Conservation (phyloP, 345 rosid species). For the Eutrema heterophyllum region DNA sequence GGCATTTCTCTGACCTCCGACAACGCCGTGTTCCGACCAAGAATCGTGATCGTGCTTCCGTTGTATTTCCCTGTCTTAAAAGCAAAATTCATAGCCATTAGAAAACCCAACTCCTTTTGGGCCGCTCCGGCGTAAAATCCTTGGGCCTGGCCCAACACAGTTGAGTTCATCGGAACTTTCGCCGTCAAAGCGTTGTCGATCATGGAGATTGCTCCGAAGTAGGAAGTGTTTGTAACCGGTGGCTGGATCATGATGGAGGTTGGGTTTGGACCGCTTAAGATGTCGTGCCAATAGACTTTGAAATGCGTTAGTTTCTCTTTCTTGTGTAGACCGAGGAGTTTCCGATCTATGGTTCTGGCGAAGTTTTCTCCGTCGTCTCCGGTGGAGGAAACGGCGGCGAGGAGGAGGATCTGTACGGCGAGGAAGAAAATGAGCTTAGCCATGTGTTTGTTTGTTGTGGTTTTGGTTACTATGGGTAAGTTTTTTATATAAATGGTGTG, state of each 20-base stretch:
- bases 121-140: constrained; percentile 61
- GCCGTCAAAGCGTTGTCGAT: constrained; percentile 68
- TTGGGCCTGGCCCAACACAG: constrained; percentile 65
- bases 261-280: constrained; percentile 44
- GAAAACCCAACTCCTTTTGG: constrained; percentile 48
- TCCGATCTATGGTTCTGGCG: constrained; percentile 33
- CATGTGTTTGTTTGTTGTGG: constrained; percentile 3
- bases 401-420: constrained; percentile 11
- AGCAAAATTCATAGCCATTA: constrained; percentile 69
- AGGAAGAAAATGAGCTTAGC: constrained; percentile 21
- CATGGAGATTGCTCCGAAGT: constrained; percentile 48
- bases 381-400: constrained; percentile 9
- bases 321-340: constrained; percentile 29
- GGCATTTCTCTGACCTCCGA: constrained; percentile 68
- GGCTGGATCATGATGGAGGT: constrained; percentile 38
- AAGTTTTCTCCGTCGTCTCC: constrained; percentile 22
- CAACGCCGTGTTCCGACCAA: constrained; percentile 59
- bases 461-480: not conserved
- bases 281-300: constrained; percentile 66
- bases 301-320: constrained; percentile 67
- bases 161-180: constrained; percentile 49
- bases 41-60: constrained; percentile 56
- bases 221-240: constrained; percentile 32
- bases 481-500: not conserved
- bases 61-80: constrained; percentile 65